Percentiles rank a stretch among this genome's conserved stretches.
Evolutionary conservation across 306 rosid genomes (phyloP).

Genomic region (Argentina anserina): DNA sequence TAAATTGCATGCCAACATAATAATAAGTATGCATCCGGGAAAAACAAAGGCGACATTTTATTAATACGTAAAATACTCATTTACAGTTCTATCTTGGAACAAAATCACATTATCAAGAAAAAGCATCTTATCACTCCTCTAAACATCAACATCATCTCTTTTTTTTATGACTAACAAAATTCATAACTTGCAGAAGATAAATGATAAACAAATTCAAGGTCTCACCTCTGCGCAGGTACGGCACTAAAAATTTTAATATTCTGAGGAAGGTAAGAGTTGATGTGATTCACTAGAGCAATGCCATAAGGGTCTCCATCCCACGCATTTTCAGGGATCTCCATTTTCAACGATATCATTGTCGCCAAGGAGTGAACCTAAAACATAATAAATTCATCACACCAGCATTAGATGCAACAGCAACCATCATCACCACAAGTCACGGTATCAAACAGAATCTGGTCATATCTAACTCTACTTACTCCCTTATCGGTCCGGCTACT

Average conservation of each 20-base stretch:
- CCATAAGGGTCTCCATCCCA: constrained; percentile 80
- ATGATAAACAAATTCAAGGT: constrained; percentile 1
- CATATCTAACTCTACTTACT: constrained; percentile 40
- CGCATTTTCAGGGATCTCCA: constrained; percentile 75
- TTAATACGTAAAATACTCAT: background rate
- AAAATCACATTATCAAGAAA: background rate
- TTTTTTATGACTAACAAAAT: background rate
- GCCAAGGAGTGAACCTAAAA: constrained; percentile 86
- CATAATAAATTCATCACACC: constrained; percentile 9
- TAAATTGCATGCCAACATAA: too few relatives aligned
- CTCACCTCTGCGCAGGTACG: constrained; percentile 82
- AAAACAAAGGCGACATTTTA: background rate
- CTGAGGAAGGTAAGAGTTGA: constrained; percentile 68
- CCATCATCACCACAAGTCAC: background rate
- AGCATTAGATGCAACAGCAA: background rate
- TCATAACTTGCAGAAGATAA: background rate
- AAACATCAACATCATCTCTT: background rate
- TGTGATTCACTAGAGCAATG: constrained; percentile 50
- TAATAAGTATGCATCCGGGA: background rate
- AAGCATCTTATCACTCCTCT: background rate
- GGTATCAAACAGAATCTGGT: background rate
- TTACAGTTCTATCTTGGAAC: background rate
- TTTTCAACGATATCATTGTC: constrained; percentile 71
- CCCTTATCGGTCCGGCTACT: constrained; percentile 98
- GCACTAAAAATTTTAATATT: constrained; percentile 66